A percentile compares a stretch with the other conserved stretches of the same genome.
Evolutionary conservation across 1,284 basidiomycete species (phyloP).

Genomic region (Vanrija pseudolonga): DNA sequence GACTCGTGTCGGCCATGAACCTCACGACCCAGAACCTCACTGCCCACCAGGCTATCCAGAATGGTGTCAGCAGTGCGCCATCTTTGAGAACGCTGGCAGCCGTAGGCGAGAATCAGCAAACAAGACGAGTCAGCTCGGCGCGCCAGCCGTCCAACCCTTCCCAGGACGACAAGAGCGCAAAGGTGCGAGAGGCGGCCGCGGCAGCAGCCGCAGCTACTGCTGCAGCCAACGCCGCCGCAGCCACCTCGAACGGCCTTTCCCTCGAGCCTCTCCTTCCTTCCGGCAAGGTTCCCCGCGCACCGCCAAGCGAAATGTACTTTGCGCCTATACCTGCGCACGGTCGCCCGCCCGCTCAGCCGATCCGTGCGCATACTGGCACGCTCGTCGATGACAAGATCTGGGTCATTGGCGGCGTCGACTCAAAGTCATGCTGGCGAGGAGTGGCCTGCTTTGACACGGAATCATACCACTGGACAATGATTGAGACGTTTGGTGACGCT

Average conservation of each 20-base stretch:
- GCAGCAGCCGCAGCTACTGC: too few relatives aligned
- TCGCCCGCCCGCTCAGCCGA: constrained; percentile 63
- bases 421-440: constrained; percentile 65
- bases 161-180: too few relatives aligned
- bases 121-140: too few relatives aligned
- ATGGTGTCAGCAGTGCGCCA: too few relatives aligned
- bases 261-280: constrained; percentile 22
- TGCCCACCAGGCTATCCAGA: not conserved
- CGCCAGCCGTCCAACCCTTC: too few relatives aligned
- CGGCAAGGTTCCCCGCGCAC: constrained; percentile 22
- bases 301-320: constrained; percentile 70
- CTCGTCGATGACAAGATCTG: constrained; percentile 76
- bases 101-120: too few relatives aligned
- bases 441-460: constrained; percentile 85
- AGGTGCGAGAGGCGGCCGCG: too few relatives aligned
- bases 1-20: constrained; percentile 12
- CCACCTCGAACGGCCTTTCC: constrained; percentile 1
- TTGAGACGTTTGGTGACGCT: constrained; percentile 66
- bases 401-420: constrained; percentile 86
- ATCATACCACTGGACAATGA: constrained; percentile 82
- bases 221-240: too few relatives aligned
- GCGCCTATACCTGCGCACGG: constrained; percentile 78
- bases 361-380: constrained; percentile 80
- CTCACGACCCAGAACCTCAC: constrained; percentile 7
- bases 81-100: too few relatives aligned